Conservation (phyloP, 73 alveolate genomes). For the Tetrahymena malaccensis region DNA sequence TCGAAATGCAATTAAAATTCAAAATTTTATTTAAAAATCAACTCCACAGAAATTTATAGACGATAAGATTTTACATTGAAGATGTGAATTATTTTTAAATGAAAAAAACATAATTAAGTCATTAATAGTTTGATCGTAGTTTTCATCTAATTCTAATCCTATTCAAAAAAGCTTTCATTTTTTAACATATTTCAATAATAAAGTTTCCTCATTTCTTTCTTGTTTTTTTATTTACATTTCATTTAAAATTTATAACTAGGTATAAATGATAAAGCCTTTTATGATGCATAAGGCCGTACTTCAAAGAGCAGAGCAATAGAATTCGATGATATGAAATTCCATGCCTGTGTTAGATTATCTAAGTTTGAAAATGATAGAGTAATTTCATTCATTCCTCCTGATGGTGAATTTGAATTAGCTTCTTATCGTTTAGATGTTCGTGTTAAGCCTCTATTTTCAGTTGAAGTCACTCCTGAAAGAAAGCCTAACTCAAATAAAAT, state of each 20-base stretch:
- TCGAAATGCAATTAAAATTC: neutral
- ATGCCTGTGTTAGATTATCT: constrained; percentile 74
- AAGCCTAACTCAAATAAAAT: constrained; percentile 48
- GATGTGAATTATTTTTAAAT: too few species aligned
- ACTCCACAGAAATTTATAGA: neutral
- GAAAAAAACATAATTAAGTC: too few species aligned
- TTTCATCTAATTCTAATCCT: too few species aligned
- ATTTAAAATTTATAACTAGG: constrained; percentile 38
- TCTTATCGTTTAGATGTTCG: constrained; percentile 83
- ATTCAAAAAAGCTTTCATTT: too few species aligned
- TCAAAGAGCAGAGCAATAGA: constrained; percentile 73
- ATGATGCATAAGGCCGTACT: constrained; percentile 74
- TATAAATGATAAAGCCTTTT: constrained; percentile 90
- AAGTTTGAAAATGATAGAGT: constrained; percentile 93
- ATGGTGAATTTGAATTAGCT: constrained; percentile 95
- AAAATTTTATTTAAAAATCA: neutral
- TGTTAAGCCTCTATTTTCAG: constrained; percentile 24
- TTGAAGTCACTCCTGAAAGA: constrained; percentile 23
- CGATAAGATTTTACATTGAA: too few species aligned
- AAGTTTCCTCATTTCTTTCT: too few species aligned
- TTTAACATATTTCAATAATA: too few species aligned
- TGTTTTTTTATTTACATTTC: constrained; percentile 17
- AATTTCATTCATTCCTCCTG: constrained; percentile 96
- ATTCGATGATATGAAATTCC: constrained; percentile 92
- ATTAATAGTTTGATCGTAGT: too few species aligned